These are phyloP conservation scores for Ballota nigra DNA, from an alignment of 257 asterid species.

Conservation along the genomic window DNA sequence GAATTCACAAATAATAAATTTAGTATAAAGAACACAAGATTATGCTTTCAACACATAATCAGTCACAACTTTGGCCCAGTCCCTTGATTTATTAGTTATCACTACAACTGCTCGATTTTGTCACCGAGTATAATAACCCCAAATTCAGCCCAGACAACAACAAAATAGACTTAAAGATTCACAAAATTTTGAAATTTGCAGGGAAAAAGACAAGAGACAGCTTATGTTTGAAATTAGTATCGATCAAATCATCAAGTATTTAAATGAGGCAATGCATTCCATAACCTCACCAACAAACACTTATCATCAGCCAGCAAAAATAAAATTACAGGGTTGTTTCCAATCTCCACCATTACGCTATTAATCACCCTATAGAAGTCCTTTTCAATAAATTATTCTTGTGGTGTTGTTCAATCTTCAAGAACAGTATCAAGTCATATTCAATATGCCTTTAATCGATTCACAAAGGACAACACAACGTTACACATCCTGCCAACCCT, in stretches of 20 bases:
- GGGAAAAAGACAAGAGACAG: not conserved
- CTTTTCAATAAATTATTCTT: not conserved
- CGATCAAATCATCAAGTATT: not conserved
- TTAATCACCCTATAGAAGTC: not conserved
- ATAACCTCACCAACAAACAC: not conserved
- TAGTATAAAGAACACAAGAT: not conserved
- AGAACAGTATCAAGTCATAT: not conserved
- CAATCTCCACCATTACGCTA: not conserved
- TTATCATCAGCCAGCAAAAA: not conserved
- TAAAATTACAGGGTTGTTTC: not conserved
- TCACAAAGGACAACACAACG: constrained; percentile 17
- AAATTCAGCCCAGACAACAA: not conserved
- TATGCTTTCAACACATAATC: not conserved
- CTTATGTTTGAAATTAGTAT: not conserved
- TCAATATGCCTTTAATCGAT: not conserved
- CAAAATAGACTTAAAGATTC: not conserved
- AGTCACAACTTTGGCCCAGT: not conserved
- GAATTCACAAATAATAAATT: not conserved
- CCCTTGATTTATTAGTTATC: not conserved
- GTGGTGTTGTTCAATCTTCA: not conserved
- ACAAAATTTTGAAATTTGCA: not conserved
- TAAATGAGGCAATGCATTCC: not conserved
- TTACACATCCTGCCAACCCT: constrained; percentile 19
- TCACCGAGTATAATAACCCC: not conserved
- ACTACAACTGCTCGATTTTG: not conserved